Base-by-base conservation (phyloP, 2,329 filamentous ascomycete species). In the Penicillium sp. region DNA sequence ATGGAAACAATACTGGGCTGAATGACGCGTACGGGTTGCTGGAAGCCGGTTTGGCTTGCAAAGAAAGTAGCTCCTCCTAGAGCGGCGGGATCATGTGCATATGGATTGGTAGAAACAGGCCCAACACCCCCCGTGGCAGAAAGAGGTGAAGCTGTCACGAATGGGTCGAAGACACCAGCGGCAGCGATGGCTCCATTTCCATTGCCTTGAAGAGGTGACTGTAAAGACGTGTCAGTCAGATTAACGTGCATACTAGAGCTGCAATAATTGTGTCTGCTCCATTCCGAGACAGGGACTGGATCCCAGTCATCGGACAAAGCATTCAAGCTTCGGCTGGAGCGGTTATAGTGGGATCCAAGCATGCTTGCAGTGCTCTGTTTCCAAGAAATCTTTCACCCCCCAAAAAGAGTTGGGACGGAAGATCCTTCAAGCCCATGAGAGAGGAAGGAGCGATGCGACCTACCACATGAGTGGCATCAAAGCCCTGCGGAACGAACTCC, bases 61-160 rank as follows among this genome's bases (percentile, higher is more conserved):
- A 89, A 96, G 72, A 88, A 96, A 2, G 85, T 79, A 2, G 85
- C 79, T 5, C 83, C 83, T 56, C 82, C 78, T 48, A 93, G 77
- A 21, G 80, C 78, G 37, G 73, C 66, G 41, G 69, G 66, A 57
- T 95, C 90, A 65, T 91, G 88, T 2, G 87, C 86, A 73, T 96
- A 97, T 1, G 91, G 91, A 65, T 91, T 91, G 61, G 82, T 86
- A 45, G 81, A 84, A 24, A 85, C 73, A 21, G 75, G 68, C 10
- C 70, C 69, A 49, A 78, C 70, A 27, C 68, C 26, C 79, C 70
- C 55, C 70, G 80, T 44, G 82, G 76, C 58, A 73, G 78, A 69
- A 64, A 80, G 69, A 39, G 88, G 80, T 22, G 79, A 73, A 5
- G 82, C 73, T 72, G 89, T 84, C 54, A 82, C 80, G 67, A 90